Conservation (phyloP, 202 grass and related monocot species). For the Carex arenaria region DNA sequence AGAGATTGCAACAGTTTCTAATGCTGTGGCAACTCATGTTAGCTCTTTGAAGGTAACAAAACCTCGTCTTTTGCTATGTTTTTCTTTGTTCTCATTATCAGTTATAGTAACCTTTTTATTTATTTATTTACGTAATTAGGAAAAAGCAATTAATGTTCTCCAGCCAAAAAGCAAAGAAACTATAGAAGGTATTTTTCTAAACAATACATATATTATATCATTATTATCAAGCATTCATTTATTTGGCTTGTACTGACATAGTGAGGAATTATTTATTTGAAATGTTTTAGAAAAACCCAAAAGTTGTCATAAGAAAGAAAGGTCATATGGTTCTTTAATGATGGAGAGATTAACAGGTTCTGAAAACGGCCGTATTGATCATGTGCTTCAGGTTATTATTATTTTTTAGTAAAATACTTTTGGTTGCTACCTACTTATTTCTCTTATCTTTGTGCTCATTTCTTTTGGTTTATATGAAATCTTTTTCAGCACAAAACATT, state of each 20-base stretch:
- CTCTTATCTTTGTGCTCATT: slow-evolving; percentile 4
- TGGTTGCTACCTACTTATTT: background rate
- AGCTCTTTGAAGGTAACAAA: slow-evolving; percentile 56
- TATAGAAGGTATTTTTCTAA: slow-evolving; percentile 42
- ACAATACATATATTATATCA: slow-evolving; percentile 3
- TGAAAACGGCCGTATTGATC: slow-evolving; percentile 74
- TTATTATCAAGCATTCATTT: background rate
- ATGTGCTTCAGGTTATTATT: slow-evolving; percentile 81
- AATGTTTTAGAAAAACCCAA: slow-evolving; percentile 35
- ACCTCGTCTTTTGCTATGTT: slow-evolving; percentile 16
- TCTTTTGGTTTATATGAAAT: background rate
- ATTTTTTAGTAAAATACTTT: slow-evolving; percentile 11
- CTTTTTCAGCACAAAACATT: slow-evolving; percentile 90
- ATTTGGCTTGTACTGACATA: background rate
- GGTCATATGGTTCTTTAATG: slow-evolving; percentile 87
- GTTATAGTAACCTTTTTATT: background rate
- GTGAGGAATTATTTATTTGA: background rate
- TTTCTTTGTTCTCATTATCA: background rate
- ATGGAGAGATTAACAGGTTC: slow-evolving; percentile 87
- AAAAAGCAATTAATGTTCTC: slow-evolving; percentile 66
- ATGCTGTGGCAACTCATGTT: slow-evolving; percentile 37
- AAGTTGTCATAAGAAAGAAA: slow-evolving; percentile 43
- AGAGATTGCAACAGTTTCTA: slow-evolving; percentile 51
- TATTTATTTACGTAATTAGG: slow-evolving; percentile 47
- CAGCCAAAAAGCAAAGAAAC: slow-evolving; percentile 65